These are phyloP conservation scores for Zanthoxylum bungeanum DNA, from an alignment of 345 rosid genomes.

Conservation along the genomic window DNA sequence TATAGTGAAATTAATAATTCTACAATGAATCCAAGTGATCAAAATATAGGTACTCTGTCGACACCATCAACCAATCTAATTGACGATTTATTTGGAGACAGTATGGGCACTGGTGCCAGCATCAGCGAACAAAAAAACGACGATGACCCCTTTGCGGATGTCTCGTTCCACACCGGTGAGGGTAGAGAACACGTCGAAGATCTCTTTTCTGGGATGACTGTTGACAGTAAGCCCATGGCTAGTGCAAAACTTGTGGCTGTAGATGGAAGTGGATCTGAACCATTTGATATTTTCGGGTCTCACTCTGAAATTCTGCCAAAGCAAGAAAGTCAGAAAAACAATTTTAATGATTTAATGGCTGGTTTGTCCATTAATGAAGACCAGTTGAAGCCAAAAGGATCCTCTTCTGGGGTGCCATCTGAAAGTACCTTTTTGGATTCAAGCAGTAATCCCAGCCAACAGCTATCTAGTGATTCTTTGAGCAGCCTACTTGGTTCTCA, in stretches of 20 bases:
- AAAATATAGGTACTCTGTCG: constrained; percentile 31
- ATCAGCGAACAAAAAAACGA: constrained; percentile 40
- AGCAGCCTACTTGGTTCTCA: constrained; percentile 51
- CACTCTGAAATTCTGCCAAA: constrained; percentile 35
- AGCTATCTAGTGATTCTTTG: constrained; percentile 41
- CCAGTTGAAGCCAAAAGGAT: constrained; percentile 36
- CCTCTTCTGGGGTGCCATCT: constrained; percentile 33
- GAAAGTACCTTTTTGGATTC: constrained; percentile 45
- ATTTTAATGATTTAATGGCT: constrained; percentile 62
- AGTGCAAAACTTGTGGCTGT: constrained; percentile 33
- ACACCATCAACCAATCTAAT: constrained; percentile 42
- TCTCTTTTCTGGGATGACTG: constrained; percentile 79
- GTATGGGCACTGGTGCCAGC: constrained; percentile 33
- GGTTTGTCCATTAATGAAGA: constrained; percentile 59
- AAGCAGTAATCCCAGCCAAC: constrained; percentile 34
- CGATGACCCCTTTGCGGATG: constrained; percentile 86
- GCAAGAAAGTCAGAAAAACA: constrained; percentile 32
- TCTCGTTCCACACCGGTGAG: constrained; percentile 63
- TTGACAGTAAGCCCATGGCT: constrained; percentile 46
- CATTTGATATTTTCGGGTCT: constrained; percentile 66
- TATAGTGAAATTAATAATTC: constrained; percentile 43
- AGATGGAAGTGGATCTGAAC: constrained; percentile 34
- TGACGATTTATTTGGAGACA: constrained; percentile 78
- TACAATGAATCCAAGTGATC: constrained; percentile 33
- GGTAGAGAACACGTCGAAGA: constrained; percentile 46